Conservation (phyloP, 1,139 yeast genomes). For the Magnusiomyces clavatus region DNA sequence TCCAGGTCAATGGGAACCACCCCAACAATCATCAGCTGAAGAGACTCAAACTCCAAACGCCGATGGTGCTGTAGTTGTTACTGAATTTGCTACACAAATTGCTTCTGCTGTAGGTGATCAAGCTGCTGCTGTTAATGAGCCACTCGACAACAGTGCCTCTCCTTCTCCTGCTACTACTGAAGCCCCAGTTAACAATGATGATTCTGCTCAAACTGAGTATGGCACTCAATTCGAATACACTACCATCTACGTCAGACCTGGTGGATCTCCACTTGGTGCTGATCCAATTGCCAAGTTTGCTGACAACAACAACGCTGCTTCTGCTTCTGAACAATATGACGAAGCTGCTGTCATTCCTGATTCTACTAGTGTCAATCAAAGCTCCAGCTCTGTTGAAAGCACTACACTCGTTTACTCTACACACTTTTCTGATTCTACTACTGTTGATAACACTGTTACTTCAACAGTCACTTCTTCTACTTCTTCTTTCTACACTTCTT, state of each 20-base stretch:
- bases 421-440: not conserved
- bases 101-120: not conserved
- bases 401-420: not conserved
- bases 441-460: not conserved
- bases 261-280: not conserved
- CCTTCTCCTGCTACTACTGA: no score
- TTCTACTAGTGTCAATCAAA: not conserved
- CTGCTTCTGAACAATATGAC: not conserved
- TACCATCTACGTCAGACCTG: not conserved
- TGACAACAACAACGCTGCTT: not conserved
- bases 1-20: not conserved
- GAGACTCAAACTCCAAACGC: not conserved
- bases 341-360: not conserved
- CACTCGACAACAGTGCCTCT: not conserved
- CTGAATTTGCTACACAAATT: not conserved
- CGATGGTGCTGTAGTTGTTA: constrained; percentile 12
- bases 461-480: constrained; percentile 13
- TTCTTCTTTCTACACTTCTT: constrained; percentile 10
- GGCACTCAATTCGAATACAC: not conserved
- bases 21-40: not conserved
- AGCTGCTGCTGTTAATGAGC: not conserved
- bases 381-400: not conserved
- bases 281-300: not conserved
- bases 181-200: no score
- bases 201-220: no score